Conservation (phyloP, 345 rosid genomes). For the Iberis pinnata region DNA sequence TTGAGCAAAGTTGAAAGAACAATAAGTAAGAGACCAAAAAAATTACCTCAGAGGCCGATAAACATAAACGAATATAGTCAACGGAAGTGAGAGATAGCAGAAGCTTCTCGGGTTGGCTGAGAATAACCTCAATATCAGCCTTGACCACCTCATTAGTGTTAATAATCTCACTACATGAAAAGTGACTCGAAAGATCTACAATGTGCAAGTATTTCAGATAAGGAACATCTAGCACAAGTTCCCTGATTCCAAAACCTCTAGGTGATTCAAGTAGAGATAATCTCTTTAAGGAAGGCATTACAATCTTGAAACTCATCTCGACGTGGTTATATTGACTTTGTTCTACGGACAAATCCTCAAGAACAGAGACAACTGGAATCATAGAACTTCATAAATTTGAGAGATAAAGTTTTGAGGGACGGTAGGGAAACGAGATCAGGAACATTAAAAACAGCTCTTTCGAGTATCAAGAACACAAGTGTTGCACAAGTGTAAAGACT, state of each 20-base stretch:
- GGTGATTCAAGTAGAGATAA: constrained; percentile 1
- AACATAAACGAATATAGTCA: constrained; percentile 15
- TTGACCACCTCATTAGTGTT: background rate
- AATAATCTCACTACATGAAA: background rate
- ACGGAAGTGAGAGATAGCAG: constrained; percentile 9
- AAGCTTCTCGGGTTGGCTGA: constrained; percentile 7
- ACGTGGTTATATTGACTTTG: background rate
- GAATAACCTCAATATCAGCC: constrained; percentile 8
- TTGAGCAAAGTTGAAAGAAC: background rate
- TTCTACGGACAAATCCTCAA: constrained; percentile 12
- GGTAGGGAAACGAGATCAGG: constrained; percentile 10
- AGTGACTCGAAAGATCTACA: background rate
- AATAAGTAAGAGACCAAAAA: background rate
- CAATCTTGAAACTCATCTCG: background rate
- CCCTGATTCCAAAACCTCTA: background rate
- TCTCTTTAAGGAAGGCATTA: constrained; percentile 13
- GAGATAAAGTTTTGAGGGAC: constrained; percentile 17
- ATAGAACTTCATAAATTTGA: background rate
- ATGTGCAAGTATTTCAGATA: constrained; percentile 9
- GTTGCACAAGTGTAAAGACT: constrained; percentile 8
- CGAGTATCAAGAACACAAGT: constrained; percentile 21
- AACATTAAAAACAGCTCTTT: background rate
- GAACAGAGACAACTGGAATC: constrained; percentile 13
- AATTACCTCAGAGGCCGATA: constrained; percentile 14
- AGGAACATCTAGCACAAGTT: constrained; percentile 11